Percentiles rank a stretch among this genome's conserved stretches.
These are phyloP conservation scores for Colletotrichum graminicola DNA, from an alignment of 2,329 filamentous ascomycete genomes.

Conservation along the genomic window DNA sequence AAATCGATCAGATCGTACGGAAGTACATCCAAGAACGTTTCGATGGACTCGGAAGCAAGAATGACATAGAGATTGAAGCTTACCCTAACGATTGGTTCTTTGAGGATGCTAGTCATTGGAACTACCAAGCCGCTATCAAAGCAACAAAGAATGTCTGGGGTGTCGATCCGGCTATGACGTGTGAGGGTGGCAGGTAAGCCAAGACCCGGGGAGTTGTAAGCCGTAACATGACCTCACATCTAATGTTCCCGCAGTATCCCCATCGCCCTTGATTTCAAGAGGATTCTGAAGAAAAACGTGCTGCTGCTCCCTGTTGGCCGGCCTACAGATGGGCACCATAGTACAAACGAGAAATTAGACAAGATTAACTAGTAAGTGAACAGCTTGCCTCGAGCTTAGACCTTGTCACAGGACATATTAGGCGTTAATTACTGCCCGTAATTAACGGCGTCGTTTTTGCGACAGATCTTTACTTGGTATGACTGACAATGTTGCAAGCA, in stretches of 20 bases:
- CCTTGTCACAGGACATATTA: no score
- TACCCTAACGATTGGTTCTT: constrained; percentile 99
- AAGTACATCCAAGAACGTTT: constrained; percentile 87
- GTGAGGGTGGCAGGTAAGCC: constrained; percentile 88
- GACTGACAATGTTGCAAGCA: constrained; percentile 52
- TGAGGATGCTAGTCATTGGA: constrained; percentile 97
- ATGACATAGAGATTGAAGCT: constrained; percentile 84
- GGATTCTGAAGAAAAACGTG: constrained; percentile 98
- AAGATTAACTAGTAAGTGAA: constrained; percentile 81
- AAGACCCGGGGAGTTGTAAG: neutral
- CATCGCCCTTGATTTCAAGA: constrained; percentile 95
- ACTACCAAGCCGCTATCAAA: constrained; percentile 93
- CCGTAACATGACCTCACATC: neutral
- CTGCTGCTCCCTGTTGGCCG: constrained; percentile 95
- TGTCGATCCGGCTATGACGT: constrained; percentile 91
- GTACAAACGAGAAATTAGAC: constrained; percentile 98
- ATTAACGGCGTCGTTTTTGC: no score
- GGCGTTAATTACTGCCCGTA: no score
- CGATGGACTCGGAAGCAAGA: constrained; percentile 89
- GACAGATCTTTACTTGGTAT: fast-evolving
- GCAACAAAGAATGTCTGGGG: constrained; percentile 95
- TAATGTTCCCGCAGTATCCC: constrained; percentile 76
- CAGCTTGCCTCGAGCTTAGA: fast-evolving
- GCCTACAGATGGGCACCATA: constrained; percentile 95
- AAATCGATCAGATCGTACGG: constrained; percentile 87